Evolutionary conservation across 495 filamentous ascomycete genomes (phyloP).

Genomic region (Penicillium nucicola): DNA sequence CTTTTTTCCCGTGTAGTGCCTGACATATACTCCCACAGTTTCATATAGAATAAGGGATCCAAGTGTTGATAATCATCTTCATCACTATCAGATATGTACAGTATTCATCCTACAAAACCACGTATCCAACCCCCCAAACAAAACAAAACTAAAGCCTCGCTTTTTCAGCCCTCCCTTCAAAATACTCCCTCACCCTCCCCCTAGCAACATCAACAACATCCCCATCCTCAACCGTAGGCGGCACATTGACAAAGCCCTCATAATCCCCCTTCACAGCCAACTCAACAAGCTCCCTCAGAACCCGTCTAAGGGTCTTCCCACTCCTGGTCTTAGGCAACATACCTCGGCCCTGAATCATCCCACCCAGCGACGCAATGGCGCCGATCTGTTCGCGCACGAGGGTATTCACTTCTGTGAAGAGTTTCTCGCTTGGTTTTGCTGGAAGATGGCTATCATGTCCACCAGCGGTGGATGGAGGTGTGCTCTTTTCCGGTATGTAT

Average conservation of each 20-base stretch:
- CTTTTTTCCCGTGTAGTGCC: no score
- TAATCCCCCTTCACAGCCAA: slow-evolving; percentile 50
- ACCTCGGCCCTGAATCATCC: slow-evolving; percentile 78
- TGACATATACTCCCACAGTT: no score
- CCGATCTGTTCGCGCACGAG: slow-evolving; percentile 81
- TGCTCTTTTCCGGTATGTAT: slow-evolving; percentile 27
- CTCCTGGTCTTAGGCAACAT: slow-evolving; percentile 91
- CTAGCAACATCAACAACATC: slow-evolving; percentile 56
- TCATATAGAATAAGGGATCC: no score
- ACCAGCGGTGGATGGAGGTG: no score
- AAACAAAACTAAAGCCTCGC: slow-evolving; percentile 50
- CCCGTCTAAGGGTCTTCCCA: slow-evolving; percentile 81
- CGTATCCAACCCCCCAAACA: no score
- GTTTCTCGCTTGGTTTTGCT: slow-evolving; percentile 43
- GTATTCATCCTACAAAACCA: no score
- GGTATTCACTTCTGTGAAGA: slow-evolving; percentile 58
- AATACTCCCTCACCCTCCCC: slow-evolving; percentile 55
- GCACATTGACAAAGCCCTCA: slow-evolving; percentile 50
- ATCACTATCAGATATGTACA: no score
- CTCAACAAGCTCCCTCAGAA: slow-evolving; percentile 78
- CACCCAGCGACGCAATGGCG: slow-evolving; percentile 78
- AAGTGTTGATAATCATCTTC: no score
- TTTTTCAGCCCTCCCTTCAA: slow-evolving; percentile 35
- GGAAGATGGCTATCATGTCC: slow-evolving; percentile 17
- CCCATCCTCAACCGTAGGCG: slow-evolving; percentile 59